Evolutionary conservation across 257 asterid genomes (phyloP), one percentile per base, ranked within the genome.

Genomic region (Verbascum thapsus): DNA sequence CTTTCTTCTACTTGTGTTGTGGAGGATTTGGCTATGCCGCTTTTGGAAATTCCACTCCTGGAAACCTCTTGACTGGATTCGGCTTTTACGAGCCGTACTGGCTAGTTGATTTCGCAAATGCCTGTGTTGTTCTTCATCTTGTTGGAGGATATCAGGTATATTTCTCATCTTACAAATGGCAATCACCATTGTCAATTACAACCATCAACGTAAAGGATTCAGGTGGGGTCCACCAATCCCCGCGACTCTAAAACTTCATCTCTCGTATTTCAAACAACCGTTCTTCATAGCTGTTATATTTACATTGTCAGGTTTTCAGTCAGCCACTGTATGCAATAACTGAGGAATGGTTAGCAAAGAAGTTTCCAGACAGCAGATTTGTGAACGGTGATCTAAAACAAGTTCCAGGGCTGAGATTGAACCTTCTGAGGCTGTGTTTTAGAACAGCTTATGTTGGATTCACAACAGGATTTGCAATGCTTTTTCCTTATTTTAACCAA

Each of bases 1-100:
- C 94, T 20, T 78, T 80, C 77, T 88, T 88, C 77, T 78, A 82
- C 90, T 44, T 91, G 15, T 78, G 85, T 69, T 88, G 96, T 61
- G 98, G 96, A 61, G 98, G 98, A 26, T 70, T 91, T n/a, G 98
- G 98, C 16, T 91, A 91, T 68, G 98, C 90, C 13, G 96, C 96
- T n/a, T 91, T 91, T 37, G 98, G 98, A n/a, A 73, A 84, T 55
- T 80, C 84, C 3, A 86, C 95, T 6, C 98, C 95, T 0, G 96
- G 98, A 45, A 86, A 91, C 55, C 76, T 91, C 70, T 73, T 91
- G 81, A 84, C 96, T 8, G 98, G 92, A 35, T 90, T 90, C 12
- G 90, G 94, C 13, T 83, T 81, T 58, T 86, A 85, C 9, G 83
- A 80, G 62, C 86, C 86, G 0, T 81, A 60, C 54, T 81, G 86